phyloP scores from a whole-genome alignment of 768 basidiomycete species.

The Saitozyma sp. region DNA sequence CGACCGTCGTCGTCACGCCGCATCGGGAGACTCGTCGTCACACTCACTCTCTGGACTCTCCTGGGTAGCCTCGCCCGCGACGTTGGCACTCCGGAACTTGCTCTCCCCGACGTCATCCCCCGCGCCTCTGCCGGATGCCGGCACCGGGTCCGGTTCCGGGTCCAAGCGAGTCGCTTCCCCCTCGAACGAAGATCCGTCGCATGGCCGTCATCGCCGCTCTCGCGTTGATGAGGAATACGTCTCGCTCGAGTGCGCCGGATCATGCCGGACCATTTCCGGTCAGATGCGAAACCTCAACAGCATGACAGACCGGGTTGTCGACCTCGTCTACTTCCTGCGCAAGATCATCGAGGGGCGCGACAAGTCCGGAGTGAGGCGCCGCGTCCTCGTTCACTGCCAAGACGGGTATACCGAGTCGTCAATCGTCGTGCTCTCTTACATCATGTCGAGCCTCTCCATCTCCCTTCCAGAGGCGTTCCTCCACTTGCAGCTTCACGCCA shows the following conservation, averaged over 20 bases:
- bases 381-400: conserved; percentile 47
- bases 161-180: conserved; percentile 29
- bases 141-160: not conserved
- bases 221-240: conserved; percentile 17
- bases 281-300: conserved; percentile 24
- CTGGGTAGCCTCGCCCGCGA: conserved; percentile 36
- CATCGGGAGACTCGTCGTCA: not conserved
- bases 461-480: conserved; percentile 86
- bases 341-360: conserved; percentile 41
- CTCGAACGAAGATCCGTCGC: conserved; percentile 7
- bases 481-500: conserved; percentile 66
- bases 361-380: conserved; percentile 18
- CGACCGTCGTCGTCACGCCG: conserved; percentile 17
- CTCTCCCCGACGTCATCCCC: conserved; percentile 22
- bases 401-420: conserved; percentile 74
- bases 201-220: conserved; percentile 10
- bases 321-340: conserved; percentile 43
- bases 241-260: conserved; percentile 34
- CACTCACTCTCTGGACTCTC: not conserved
- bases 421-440: conserved; percentile 76
- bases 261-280: conserved; percentile 35
- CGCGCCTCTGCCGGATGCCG: conserved; percentile 11
- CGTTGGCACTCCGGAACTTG: conserved; percentile 40
- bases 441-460: conserved; percentile 64
- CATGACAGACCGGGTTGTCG: conserved; percentile 42